Conservation (phyloP, 2,329 filamentous ascomycete species). For the Trichoderma sp. region DNA sequence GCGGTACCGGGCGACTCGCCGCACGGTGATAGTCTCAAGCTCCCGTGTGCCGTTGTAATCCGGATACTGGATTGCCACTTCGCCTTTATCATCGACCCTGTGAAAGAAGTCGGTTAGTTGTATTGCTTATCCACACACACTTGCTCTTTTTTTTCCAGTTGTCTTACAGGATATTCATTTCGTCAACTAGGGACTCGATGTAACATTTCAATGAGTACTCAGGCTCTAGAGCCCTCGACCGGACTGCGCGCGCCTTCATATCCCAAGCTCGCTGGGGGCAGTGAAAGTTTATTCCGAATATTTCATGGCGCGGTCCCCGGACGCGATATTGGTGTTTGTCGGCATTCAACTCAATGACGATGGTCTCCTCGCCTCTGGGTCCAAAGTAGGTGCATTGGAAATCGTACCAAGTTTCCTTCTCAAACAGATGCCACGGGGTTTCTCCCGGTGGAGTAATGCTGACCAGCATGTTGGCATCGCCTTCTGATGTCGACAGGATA, state of each 20-base stretch:
- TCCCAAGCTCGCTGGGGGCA: slow-evolving; percentile 34
- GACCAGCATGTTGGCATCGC: slow-evolving; percentile 27
- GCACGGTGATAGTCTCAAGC: not conserved
- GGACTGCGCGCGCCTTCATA: slow-evolving; percentile 27
- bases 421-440: slow-evolving; percentile 22
- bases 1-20: slow-evolving; percentile 15
- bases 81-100: not conserved
- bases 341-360: slow-evolving; percentile 30
- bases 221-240: slow-evolving; percentile 13
- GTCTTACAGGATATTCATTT: slow-evolving; percentile 28
- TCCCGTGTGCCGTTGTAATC: not conserved
- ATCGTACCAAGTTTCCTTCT: slow-evolving; percentile 28
- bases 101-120: not conserved
- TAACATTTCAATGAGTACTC: slow-evolving; percentile 23
- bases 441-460: slow-evolving; percentile 19
- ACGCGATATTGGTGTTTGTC: slow-evolving; percentile 26
- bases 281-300: slow-evolving; percentile 29
- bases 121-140: not conserved
- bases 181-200: slow-evolving; percentile 24
- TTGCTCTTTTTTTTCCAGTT: no score
- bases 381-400: slow-evolving; percentile 25
- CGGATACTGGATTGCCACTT: not conserved
- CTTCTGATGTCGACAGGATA: slow-evolving; percentile 28
- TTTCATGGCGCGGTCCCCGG: slow-evolving; percentile 21
- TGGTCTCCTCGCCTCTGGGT: not conserved